phyloP scores from a whole-genome alignment of 1,284 basidiomycete genomes.

The Heterobasidion irregulare region DNA sequence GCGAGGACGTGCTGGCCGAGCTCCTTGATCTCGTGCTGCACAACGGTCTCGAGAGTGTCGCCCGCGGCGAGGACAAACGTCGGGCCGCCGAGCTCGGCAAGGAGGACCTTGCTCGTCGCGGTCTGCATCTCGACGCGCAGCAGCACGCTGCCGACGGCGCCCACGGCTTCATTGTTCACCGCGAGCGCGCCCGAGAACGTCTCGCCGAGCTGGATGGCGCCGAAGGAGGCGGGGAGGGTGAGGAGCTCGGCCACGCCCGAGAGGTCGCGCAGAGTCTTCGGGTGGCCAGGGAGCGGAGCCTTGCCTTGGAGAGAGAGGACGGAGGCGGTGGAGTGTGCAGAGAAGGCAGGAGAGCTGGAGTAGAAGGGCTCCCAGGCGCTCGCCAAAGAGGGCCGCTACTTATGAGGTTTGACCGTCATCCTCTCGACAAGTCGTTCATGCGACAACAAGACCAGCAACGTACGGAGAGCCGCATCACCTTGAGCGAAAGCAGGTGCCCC shows the following conservation, averaged over 20 bases:
- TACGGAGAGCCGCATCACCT: slow-evolving; percentile 78
- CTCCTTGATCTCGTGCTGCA: slow-evolving; percentile 77
- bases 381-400: slow-evolving; percentile 64
- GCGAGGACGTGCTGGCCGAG: slow-evolving; percentile 76
- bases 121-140: slow-evolving; percentile 76
- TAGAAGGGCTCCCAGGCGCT: slow-evolving; percentile 78
- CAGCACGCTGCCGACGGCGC: slow-evolving; percentile 48
- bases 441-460: slow-evolving; percentile 23
- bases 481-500: slow-evolving; percentile 59
- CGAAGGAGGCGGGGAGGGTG: slow-evolving; percentile 69
- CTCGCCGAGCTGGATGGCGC: slow-evolving; percentile 74
- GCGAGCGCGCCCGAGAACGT: slow-evolving; percentile 73
- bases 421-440: neutral
- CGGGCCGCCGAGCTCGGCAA: slow-evolving; percentile 56
- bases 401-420: slow-evolving; percentile 6
- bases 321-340: slow-evolving; percentile 49
- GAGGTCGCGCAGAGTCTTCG: slow-evolving; percentile 73
- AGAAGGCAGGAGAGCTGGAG: slow-evolving; percentile 62
- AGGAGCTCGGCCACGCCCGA: slow-evolving; percentile 65
- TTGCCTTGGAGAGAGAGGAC: slow-evolving; percentile 71
- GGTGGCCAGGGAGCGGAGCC: slow-evolving; percentile 58
- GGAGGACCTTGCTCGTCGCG: slow-evolving; percentile 47
- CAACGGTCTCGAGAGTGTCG: slow-evolving; percentile 55
- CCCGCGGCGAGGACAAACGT: slow-evolving; percentile 37
- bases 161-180: slow-evolving; percentile 67